Evolutionary conservation across 78 protist genomes (phyloP).

Genomic region (Emiliania huxleyi): DNA sequence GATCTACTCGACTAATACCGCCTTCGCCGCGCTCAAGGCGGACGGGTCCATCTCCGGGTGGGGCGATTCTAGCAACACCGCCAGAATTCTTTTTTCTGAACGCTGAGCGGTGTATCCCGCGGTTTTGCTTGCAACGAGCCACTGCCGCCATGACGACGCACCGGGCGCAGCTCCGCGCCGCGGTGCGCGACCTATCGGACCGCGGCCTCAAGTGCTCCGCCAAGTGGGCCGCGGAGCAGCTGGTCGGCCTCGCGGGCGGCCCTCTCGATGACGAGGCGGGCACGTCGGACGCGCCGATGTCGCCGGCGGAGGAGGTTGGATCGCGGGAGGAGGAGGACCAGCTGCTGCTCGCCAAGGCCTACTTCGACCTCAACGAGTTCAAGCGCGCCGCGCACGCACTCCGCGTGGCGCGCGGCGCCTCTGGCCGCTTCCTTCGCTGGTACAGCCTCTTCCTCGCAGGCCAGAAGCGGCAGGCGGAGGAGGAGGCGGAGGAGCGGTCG

Average conservation of each 20-base stretch:
- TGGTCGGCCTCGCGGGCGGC: neutral
- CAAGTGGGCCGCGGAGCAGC: constrained; percentile 7
- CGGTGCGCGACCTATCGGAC: neutral
- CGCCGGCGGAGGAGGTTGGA: neutral
- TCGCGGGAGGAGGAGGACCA: neutral
- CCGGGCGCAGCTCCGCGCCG: neutral
- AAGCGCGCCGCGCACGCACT: constrained; percentile 13
- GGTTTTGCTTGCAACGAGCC: no score
- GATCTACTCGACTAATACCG: no score
- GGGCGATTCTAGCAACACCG: no score
- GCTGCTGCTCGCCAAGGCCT: neutral
- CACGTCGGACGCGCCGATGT: neutral
- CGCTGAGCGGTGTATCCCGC: no score
- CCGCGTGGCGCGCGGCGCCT: neutral
- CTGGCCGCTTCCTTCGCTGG: neutral
- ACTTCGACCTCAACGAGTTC: constrained; percentile 40
- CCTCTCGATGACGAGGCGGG: neutral
- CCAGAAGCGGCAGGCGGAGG: no score
- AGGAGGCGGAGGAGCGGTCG: no score
- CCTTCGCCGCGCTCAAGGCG: no score
- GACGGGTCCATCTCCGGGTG: no score
- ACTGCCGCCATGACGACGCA: no score
- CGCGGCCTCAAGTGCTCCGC: neutral
- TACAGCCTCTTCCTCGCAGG: no score
- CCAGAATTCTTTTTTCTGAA: no score